Base-by-base conservation (phyloP, 345 rosid species). In the Psidium friedrichsthalianum region DNA sequence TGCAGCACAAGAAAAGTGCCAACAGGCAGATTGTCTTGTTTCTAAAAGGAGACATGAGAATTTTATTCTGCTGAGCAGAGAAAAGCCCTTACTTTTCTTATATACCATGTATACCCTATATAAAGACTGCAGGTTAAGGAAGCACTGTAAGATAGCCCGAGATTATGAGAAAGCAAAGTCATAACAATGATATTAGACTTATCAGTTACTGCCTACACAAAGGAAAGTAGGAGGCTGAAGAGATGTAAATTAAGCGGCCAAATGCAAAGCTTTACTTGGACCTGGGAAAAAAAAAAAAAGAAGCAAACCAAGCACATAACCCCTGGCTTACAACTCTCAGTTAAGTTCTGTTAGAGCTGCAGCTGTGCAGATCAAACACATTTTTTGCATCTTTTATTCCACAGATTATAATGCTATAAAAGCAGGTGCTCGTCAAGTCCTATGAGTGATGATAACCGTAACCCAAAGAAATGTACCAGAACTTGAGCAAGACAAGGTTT, bases 401-500 rank as follows among this genome's bases (percentile, higher is more conserved):
- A 36, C 80, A 36, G 25, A 24, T 69, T 36, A 36, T 69, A 47
- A 69, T 69, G 47, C 80, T 69, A 32, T 18, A 36, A 69, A 22
- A 18, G 47, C 47, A 18, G 24, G 80, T 69, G 80, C 80, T 69
- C 7, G 0, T 69, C 80, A 69, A 69, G 80, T 69, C 80, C 80
- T 69, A 20, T 18, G 47, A 69, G 47, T 4, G 80, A 36, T 36
- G 25, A 36, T 69, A 69, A 69, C 47, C 40, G 7, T 69, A 69
- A 69, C 5, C 80, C 24, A 69, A 69, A 69, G 81, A 24, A 56
- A 76, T 29, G 58, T 16, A 84, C 16, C 6, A 51, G 13, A 9
- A 36, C 25, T 69, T 20, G 47, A 69, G 47, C 47, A 36, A 69
- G 80, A 85, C 36, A 84, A 86, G 86, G 91, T 85, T 87, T 8